Evolutionary conservation across 2,329 filamentous ascomycete species (phyloP), one percentile per base, ranked within the genome.

Genomic region (Fusarium brachygibbosum): DNA sequence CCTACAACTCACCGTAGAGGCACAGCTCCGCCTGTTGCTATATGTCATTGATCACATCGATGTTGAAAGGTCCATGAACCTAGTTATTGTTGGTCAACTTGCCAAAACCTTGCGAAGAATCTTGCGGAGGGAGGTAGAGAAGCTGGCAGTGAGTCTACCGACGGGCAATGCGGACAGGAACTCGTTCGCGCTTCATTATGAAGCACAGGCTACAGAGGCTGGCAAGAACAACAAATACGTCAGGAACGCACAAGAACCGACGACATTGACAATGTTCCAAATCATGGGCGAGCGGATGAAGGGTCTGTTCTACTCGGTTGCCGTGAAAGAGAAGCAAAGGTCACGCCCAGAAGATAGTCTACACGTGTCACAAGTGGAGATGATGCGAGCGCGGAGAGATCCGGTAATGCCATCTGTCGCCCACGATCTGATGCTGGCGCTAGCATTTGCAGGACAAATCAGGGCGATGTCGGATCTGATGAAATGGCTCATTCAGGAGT

Each of bases 371-470:
- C 68, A 71, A 9, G 67, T 80, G n/a, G 79, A 80, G 12, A 68
- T 71, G 12, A 76, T 81, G 75, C 69, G 72, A 40, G 72, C 72
- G 29, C 74, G 80, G 10, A 69, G 63, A 52, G 80, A 81, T 58
- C 74, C 76, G 4, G 75, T 79, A 38, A 69, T 73, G 58, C 77
- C 76, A 8, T 70, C 74, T 88, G 68, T 79, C 16, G 78, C 73
- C 2, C 87, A 91, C 70, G 80, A 82, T 3, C 91, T 92, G 74
- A 84, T 93, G 75, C 84, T 89, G 46, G 84, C 87, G 2, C 80
- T 93, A 23, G 90, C 87, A 1, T 84, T 86, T 53, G 77, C 88
- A n/a, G 85, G 85, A 35, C 88, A 93, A 68, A 82, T 83, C 49
- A 79, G 84, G 3, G 87, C 85, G 50, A 87, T 93, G 75, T 82